These are phyloP conservation scores for Suhomyces guaymorum DNA, from an alignment of 1,139 yeast species.

Conservation along the genomic window DNA sequence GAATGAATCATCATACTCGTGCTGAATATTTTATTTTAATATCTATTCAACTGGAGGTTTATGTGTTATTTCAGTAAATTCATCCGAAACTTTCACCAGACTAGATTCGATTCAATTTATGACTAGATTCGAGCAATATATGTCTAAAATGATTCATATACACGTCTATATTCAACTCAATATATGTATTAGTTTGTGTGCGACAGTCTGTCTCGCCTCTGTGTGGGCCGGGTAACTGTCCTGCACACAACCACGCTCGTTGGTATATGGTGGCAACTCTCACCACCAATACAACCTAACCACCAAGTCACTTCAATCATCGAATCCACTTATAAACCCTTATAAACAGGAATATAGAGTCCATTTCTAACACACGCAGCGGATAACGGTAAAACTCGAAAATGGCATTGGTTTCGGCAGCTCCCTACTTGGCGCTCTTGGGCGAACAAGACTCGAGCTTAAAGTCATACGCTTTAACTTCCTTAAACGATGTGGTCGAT, in stretches of 20 bases:
- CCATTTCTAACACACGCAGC: not conserved
- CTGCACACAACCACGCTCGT: constrained; percentile 7
- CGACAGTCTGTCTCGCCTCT: no score
- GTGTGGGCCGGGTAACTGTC: constrained; percentile 8
- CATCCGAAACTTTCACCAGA: no score
- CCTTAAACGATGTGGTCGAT: constrained; percentile 81
- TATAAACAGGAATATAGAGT: not conserved
- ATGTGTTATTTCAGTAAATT: no score
- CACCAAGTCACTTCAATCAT: no score
- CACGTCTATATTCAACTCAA: no score
- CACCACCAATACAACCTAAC: constrained; percentile 1
- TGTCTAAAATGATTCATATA: no score
- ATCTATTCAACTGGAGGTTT: no score
- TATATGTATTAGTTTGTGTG: not conserved
- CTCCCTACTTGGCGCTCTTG: constrained; percentile 86
- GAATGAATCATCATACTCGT: no score
- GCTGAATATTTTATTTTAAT: no score
- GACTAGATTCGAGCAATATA: no score
- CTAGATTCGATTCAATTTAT: no score
- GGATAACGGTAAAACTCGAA: constrained; percentile 2
- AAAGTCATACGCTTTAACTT: constrained; percentile 80
- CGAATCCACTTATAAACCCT: no score
- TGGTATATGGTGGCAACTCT: constrained; percentile 15
- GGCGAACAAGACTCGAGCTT: constrained; percentile 77
- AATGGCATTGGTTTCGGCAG: constrained; percentile 75